Evolutionary conservation across 139 green algal species (phyloP).

Genomic region (Picochlorum sp.): DNA sequence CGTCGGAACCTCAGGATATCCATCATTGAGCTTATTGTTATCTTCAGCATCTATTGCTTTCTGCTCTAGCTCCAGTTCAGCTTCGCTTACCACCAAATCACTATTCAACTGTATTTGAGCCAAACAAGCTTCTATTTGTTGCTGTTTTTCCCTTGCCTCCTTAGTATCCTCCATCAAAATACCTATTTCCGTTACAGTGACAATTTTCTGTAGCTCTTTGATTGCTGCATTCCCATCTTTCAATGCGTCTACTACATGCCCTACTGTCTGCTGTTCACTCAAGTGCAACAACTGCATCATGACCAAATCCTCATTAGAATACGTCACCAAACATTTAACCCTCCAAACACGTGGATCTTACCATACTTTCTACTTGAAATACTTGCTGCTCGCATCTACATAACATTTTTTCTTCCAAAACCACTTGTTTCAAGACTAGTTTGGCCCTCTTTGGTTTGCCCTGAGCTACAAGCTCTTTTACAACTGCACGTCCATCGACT

Average conservation of each 20-base stretch:
- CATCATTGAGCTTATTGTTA: too few species aligned
- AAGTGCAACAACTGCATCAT: constrained; percentile 61
- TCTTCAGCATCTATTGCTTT: too few species aligned
- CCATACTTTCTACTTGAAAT: constrained; percentile 67
- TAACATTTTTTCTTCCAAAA: constrained; percentile 51
- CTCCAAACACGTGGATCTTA: constrained; percentile 13
- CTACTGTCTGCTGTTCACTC: constrained; percentile 60
- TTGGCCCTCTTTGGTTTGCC: constrained; percentile 45
- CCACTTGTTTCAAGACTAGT: constrained; percentile 61
- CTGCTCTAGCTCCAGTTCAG: background rate
- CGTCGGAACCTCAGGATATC: too few species aligned
- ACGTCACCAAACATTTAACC: background rate
- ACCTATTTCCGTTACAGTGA: constrained; percentile 74
- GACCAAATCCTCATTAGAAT: background rate
- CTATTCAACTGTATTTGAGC: constrained; percentile 35
- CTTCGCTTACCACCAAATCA: constrained; percentile 31
- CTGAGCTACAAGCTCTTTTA: constrained; percentile 29
- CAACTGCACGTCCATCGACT: constrained; percentile 33
- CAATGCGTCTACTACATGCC: constrained; percentile 56
- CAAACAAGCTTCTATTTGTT: constrained; percentile 28
- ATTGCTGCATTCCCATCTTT: constrained; percentile 61
- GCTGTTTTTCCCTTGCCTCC: constrained; percentile 66
- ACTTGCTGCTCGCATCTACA: constrained; percentile 39
- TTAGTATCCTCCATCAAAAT: constrained; percentile 64
- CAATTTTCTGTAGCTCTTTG: constrained; percentile 59